These are phyloP conservation scores for Melanogaster broomeanus DNA, from an alignment of 768 basidiomycete genomes.

Conservation along the genomic window DNA sequence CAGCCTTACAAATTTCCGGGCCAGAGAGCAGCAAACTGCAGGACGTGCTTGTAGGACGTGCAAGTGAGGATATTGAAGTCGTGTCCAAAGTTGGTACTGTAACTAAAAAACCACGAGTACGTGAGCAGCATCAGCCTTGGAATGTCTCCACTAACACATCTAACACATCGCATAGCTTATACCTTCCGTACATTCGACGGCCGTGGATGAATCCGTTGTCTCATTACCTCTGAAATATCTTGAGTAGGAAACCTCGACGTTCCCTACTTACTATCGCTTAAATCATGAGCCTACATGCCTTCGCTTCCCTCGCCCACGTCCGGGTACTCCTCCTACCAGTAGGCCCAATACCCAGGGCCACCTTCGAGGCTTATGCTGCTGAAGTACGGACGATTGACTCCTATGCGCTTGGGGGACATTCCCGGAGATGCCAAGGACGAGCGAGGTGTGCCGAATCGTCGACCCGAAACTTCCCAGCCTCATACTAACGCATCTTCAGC, in stretches of 20 bases:
- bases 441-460: constrained; percentile 50
- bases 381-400: constrained; percentile 74
- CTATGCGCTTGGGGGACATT: constrained; percentile 80
- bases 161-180: background rate
- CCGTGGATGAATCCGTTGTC: constrained; percentile 1
- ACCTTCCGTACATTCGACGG: background rate
- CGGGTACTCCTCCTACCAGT: constrained; percentile 86
- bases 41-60: background rate
- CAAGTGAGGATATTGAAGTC: background rate
- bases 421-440: constrained; percentile 79
- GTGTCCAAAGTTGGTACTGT: constrained; percentile 22
- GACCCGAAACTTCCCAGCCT: background rate
- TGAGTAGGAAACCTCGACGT: background rate
- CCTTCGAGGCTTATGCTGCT: constrained; percentile 72
- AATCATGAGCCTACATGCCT: constrained; percentile 68
- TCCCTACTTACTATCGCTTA: background rate
- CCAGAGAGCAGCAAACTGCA: background rate
- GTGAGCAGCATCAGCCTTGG: no score
- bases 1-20: background rate
- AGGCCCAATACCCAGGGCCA: constrained; percentile 65
- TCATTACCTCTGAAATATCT: background rate
- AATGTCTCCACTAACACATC: background rate
- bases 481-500: constrained; percentile 41
- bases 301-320: constrained; percentile 84
- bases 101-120: no score